Base-by-base conservation (phyloP, 768 basidiomycete species). In the Fomitopsis serialis region DNA sequence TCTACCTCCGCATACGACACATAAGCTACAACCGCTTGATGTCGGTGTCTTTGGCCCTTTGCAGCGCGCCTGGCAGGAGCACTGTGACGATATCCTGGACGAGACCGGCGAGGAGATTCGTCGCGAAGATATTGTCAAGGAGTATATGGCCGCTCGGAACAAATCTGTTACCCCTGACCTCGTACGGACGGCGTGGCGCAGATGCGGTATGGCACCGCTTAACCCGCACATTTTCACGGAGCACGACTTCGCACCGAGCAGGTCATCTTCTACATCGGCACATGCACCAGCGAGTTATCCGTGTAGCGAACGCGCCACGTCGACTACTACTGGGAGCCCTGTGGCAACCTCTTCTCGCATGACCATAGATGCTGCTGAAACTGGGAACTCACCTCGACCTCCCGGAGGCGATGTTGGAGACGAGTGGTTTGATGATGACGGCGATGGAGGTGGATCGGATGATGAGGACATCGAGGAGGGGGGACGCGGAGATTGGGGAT, bases 11-110 rank as follows among this genome's bases (percentile, higher is more conserved):
- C 69, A 78, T 29, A 72, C 64, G 0, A 77, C 75, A 1, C 75
- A 76, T 46, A 58, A 62, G n/a, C 68, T 75, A 0, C 74, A 77
- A 58, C 75, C 77, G 0, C 70, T 74, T 22, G 71, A 77, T 61
- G 72, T 76, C 37, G 69, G 68, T 3, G 63, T 66, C 34, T 78
- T 76, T 58, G 68, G 62, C 0, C 69, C 67, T 15, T 7, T 55
- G 10, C 27, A 23, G 21, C 3, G 19, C 3, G 21, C 25, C 2
- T 58, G 57, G 57, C 2, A 17, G 12, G 40, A 43, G 22, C 50
- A 32, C n/a, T 51, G 48, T 35, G 48, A 37, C 2, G 46, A 42
- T 8, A 3, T 45, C 3, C 2, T 48, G 4, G 40, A 4, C 3
- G 22, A 42, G 17, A n/a, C n/a, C n/a, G 42, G 32, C 6, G 42